These are phyloP conservation scores for Leucocoprinus sp. DNA, from an alignment of 768 basidiomycete species.

Conservation along the genomic window DNA sequence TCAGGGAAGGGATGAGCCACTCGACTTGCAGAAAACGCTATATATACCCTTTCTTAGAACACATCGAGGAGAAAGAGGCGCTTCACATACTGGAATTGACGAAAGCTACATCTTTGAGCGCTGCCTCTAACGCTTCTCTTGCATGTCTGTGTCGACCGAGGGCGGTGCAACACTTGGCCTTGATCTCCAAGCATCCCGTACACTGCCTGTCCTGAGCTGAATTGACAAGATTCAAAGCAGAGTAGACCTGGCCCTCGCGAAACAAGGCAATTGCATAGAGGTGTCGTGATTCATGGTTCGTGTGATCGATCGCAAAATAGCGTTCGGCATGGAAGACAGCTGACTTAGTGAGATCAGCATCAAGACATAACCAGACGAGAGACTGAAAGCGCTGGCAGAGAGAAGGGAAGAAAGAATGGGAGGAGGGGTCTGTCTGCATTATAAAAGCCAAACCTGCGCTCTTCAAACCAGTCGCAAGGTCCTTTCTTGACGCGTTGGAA, in stretches of 20 bases:
- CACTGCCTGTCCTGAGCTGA: conserved; percentile 53
- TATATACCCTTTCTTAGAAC: conserved; percentile 7
- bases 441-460: background rate
- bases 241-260: conserved; percentile 61
- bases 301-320: conserved; percentile 62
- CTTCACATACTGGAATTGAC: conserved; percentile 47
- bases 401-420: conserved; percentile 39
- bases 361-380: conserved; percentile 79
- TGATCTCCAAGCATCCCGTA: conserved; percentile 71
- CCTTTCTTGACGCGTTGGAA: conserved; percentile 9
- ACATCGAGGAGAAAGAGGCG: conserved; percentile 8
- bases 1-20: conserved; percentile 57
- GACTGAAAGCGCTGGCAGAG: conserved; percentile 63
- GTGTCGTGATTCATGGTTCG: conserved; percentile 76
- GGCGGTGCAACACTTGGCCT: conserved; percentile 63
- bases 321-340: conserved; percentile 89
- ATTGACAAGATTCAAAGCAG: conserved; percentile 66
- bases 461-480: too few relatives aligned
- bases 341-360: conserved; percentile 67
- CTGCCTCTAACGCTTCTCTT: conserved; percentile 58
- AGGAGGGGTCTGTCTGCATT: conserved; percentile 49
- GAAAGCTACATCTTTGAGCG: conserved; percentile 44
- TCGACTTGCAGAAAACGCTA: conserved; percentile 51
- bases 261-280: conserved; percentile 76
- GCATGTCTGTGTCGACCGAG: conserved; percentile 76